phyloP scores from a whole-genome alignment of 495 filamentous ascomycete genomes.

The Trypethelium eluteriae region DNA sequence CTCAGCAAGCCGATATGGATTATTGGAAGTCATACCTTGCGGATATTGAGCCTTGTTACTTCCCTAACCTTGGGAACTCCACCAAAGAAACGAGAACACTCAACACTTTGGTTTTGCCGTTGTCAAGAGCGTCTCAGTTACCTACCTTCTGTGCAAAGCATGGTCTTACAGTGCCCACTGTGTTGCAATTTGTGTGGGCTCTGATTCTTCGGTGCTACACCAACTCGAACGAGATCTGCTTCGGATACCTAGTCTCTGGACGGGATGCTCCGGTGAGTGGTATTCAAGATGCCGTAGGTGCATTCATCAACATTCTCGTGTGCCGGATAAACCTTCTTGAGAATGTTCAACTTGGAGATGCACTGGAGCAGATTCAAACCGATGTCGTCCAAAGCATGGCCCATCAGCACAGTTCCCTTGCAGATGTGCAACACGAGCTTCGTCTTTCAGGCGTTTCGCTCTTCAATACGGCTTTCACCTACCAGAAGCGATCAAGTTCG shows the following conservation, averaged over 20 bases:
- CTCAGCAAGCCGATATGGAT: slow-evolving; percentile 22
- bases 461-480: slow-evolving; percentile 28
- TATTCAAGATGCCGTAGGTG: slow-evolving; percentile 45
- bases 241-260: slow-evolving; percentile 47
- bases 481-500: slow-evolving; percentile 19
- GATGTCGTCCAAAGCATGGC: slow-evolving; percentile 25
- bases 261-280: slow-evolving; percentile 43
- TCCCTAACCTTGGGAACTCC: slow-evolving; percentile 20
- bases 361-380: slow-evolving; percentile 20
- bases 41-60: slow-evolving; percentile 24
- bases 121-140: slow-evolving; percentile 19
- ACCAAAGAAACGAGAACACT: neutral
- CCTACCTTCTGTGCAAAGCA: slow-evolving; percentile 42
- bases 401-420: slow-evolving; percentile 28
- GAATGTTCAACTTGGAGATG: slow-evolving; percentile 28
- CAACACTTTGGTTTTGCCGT: neutral
- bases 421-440: slow-evolving; percentile 27
- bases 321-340: slow-evolving; percentile 44
- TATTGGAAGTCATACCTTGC: slow-evolving; percentile 28
- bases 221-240: slow-evolving; percentile 45
- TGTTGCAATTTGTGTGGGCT: slow-evolving; percentile 49
- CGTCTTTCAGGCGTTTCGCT: slow-evolving; percentile 16
- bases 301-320: slow-evolving; percentile 49
- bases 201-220: slow-evolving; percentile 45
- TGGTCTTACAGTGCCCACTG: slow-evolving; percentile 46